phyloP scores from a whole-genome alignment of 164 flowering plant species.

The Platanus orientalis region DNA sequence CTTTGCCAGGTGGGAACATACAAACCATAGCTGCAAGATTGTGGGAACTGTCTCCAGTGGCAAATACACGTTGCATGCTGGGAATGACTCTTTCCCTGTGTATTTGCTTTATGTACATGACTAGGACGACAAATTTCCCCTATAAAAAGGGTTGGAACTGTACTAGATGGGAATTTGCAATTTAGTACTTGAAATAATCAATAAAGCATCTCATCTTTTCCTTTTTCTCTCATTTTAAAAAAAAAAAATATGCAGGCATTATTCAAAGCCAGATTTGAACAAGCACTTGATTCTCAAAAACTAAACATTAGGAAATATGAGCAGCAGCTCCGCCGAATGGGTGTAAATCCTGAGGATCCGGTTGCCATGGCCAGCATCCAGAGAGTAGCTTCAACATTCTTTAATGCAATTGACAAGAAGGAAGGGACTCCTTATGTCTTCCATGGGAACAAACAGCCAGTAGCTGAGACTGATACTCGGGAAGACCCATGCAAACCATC shows the following conservation, averaged over 20 bases:
- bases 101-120: no score
- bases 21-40: no score
- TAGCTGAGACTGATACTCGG: constrained; percentile 12
- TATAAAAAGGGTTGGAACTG: not conserved
- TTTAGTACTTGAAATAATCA: no score
- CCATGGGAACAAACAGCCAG: constrained; percentile 42
- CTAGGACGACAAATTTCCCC: not conserved
- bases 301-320: constrained; percentile 87
- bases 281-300: constrained; percentile 96
- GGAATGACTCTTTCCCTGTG: no score
- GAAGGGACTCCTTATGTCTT: constrained; percentile 94
- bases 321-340: constrained; percentile 82
- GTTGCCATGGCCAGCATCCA: constrained; percentile 95
- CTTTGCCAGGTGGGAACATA: not conserved
- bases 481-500: constrained; percentile 34
- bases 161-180: no score
- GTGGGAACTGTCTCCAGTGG: no score
- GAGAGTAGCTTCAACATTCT: constrained; percentile 92
- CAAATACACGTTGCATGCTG: no score
- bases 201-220: no score
- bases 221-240: no score
- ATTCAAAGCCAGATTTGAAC: constrained; percentile 97
- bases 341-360: constrained; percentile 96
- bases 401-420: constrained; percentile 86
- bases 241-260: constrained; percentile 85